Conservation (phyloP, 1,284 basidiomycete species). For the Pseudozyma tsukubaensis region DNA sequence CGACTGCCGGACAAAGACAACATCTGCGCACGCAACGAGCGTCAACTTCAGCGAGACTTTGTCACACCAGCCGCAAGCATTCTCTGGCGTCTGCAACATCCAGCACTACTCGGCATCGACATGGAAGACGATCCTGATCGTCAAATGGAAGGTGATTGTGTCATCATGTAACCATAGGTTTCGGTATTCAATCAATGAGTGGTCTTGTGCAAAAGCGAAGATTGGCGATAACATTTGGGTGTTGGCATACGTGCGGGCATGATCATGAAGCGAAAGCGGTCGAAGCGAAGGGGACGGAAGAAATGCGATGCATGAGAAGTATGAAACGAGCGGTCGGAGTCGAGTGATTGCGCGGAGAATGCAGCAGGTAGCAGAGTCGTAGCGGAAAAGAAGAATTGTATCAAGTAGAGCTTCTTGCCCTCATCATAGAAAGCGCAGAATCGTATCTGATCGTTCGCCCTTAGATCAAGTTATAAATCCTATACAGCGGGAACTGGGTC, state of each 20-base stretch:
- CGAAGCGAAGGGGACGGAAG: too few relatives aligned
- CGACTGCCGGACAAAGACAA: conserved; percentile 30
- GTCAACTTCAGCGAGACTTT: conserved; percentile 2
- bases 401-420: too few relatives aligned
- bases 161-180: conserved; percentile 9
- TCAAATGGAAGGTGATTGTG: conserved; percentile 15
- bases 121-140: conserved; percentile 10
- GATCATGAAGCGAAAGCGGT: too few relatives aligned
- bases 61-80: conserved; percentile 9
- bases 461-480: conserved; percentile 36
- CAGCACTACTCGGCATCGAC: conserved; percentile 5
- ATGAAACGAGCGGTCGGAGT: too few relatives aligned
- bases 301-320: too few relatives aligned
- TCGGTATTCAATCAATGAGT: background rate
- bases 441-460: too few relatives aligned
- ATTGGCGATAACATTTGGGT: background rate
- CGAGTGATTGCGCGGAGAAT: too few relatives aligned
- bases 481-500: conserved; percentile 52
- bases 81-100: conserved; percentile 23
- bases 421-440: too few relatives aligned
- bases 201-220: too few relatives aligned
- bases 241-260: too few relatives aligned
- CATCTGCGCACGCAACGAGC: conserved; percentile 15
- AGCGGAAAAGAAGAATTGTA: too few relatives aligned
- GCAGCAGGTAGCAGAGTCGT: too few relatives aligned